Evolutionary conservation across 2,329 filamentous ascomycete genomes (phyloP).

Genomic region (Fusarium sp.): DNA sequence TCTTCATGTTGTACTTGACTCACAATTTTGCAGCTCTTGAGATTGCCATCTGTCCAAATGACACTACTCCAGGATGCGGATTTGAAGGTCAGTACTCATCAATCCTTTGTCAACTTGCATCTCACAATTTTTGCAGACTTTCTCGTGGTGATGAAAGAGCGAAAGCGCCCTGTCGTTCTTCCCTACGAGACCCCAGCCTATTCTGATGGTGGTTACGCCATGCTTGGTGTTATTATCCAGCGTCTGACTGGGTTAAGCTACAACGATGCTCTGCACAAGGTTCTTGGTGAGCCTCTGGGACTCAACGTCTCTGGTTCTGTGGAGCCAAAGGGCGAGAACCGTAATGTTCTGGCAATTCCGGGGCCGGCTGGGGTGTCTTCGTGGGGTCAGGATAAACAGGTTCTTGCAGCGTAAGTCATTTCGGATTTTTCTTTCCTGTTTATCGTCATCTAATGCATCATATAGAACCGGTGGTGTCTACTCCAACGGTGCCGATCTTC

Average conservation of each 20-base stretch:
- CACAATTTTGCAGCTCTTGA: neutral
- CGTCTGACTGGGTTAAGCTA: conserved; percentile 28
- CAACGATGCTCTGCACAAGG: conserved; percentile 17
- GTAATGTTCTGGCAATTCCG: conserved; percentile 29
- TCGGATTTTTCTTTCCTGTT: no score
- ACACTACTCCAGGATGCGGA: neutral
- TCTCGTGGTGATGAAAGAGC: conserved; percentile 22
- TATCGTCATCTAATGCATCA: neutral
- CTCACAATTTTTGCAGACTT: neutral
- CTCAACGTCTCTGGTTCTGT: conserved; percentile 15
- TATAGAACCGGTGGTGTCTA: conserved; percentile 36
- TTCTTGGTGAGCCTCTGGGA: conserved; percentile 26
- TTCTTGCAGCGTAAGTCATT: conserved; percentile 38
- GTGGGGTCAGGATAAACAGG: conserved; percentile 34
- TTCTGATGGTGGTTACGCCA: conserved; percentile 40
- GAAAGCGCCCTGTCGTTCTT: conserved; percentile 18
- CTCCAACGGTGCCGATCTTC: conserved; percentile 24
- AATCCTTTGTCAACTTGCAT: accelerated
- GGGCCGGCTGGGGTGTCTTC: neutral
- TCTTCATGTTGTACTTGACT: accelerated
- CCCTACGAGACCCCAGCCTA: conserved; percentile 37
- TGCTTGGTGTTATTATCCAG: conserved; percentile 30
- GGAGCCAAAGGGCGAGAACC: conserved; percentile 3
- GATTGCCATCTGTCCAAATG: neutral
- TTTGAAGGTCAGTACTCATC: neutral